Conservation (phyloP, 805 yeast genomes). For the Brettanomyces bruxellensis region DNA sequence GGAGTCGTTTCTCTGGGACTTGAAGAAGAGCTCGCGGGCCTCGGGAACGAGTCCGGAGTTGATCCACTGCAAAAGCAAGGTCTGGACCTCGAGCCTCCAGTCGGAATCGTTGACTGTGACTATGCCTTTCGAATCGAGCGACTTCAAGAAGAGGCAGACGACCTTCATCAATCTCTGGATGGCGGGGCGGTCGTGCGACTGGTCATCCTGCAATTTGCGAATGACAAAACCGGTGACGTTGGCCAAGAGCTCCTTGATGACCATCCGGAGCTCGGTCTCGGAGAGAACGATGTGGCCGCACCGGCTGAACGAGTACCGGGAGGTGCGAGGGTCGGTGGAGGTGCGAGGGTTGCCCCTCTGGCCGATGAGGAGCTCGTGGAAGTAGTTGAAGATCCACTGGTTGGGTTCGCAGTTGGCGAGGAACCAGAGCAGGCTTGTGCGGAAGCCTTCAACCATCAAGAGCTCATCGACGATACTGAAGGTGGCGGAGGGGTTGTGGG, state of each 20-base stretch:
- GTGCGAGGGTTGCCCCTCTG: conserved; percentile 35
- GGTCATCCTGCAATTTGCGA: conserved; percentile 7
- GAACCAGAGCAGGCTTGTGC: conserved; percentile 60
- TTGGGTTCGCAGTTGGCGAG: conserved; percentile 53
- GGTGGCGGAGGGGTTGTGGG: conserved; percentile 42
- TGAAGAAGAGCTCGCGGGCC: conserved; percentile 45
- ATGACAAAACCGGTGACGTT: conserved; percentile 39
- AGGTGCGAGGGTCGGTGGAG: conserved; percentile 6
- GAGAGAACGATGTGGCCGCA: conserved; percentile 46
- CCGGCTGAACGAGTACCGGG: conserved; percentile 39
- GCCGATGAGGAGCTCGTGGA: conserved; percentile 51
- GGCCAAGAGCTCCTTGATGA: conserved; percentile 62
- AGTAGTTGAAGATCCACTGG: conserved; percentile 48
- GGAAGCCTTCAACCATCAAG: conserved; percentile 57
- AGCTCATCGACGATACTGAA: conserved; percentile 59
- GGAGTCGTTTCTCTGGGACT: conserved; percentile 5
- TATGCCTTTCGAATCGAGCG: conserved; percentile 36
- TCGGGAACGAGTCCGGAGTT: conserved; percentile 44
- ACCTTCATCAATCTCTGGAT: conserved; percentile 36
- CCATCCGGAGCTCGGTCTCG: conserved; percentile 54
- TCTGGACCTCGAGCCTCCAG: conserved; percentile 50
- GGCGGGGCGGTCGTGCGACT: conserved; percentile 23
- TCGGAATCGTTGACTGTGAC: conserved; percentile 38
- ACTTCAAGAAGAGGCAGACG: conserved; percentile 55
- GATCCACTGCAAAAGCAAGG: conserved; percentile 56